Evolutionary conservation across 257 asterid genomes (phyloP).

Genomic region (Misopates orontium): DNA sequence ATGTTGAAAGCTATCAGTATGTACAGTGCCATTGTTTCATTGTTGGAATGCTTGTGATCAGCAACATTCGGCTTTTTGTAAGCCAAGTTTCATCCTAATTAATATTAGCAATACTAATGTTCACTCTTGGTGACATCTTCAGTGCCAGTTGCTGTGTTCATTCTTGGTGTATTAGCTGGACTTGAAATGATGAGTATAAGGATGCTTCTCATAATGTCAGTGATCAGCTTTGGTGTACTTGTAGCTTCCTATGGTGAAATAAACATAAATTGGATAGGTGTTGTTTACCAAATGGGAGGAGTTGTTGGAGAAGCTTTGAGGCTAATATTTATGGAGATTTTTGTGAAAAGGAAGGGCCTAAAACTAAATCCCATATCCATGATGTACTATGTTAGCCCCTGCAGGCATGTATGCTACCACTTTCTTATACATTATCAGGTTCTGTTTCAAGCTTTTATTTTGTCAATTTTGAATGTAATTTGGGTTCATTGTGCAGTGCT

Average conservation of each 20-base stretch:
- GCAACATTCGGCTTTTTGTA: background rate
- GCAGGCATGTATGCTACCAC: constrained; percentile 64
- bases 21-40: constrained; percentile 31
- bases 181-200: constrained; percentile 89
- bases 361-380: constrained; percentile 87
- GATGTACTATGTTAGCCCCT: constrained; percentile 99
- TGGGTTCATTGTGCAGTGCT: constrained; percentile 63
- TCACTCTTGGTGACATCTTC: constrained; percentile 34
- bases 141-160: constrained; percentile 99
- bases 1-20: constrained; percentile 97
- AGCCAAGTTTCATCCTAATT: constrained; percentile 1
- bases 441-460: background rate
- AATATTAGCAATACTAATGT: constrained; percentile 18
- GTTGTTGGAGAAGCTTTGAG: constrained; percentile 98
- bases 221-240: constrained; percentile 89
- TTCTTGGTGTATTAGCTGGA: constrained; percentile 94
- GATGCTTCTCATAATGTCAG: constrained; percentile 94
- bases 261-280: constrained; percentile 90
- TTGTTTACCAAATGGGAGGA: constrained; percentile 99
- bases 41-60: constrained; percentile 7
- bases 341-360: constrained; percentile 90
- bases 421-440: constrained; percentile 1
- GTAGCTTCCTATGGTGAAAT: constrained; percentile 97
- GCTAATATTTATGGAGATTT: constrained; percentile 90
- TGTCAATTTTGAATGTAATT: constrained; percentile 9